Conservation (phyloP, 768 basidiomycete species). For the Leccinum rimulosum region DNA sequence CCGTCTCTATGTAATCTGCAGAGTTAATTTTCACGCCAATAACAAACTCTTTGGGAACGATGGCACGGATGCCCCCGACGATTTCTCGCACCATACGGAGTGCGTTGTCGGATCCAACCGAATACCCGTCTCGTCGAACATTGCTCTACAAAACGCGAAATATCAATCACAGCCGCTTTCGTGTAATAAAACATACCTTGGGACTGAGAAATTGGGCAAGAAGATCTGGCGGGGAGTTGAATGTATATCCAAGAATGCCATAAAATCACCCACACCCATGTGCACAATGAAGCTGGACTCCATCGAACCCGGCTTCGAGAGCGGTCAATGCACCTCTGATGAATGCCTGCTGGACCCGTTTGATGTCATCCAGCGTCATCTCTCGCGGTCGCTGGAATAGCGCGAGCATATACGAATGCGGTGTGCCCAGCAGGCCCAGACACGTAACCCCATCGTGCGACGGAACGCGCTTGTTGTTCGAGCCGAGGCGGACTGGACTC, state of each 20-base stretch:
- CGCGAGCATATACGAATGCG: constrained; percentile 33
- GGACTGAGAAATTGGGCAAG: constrained; percentile 76
- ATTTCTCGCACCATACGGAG: constrained; percentile 61
- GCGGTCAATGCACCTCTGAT: constrained; percentile 66
- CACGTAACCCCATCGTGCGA: constrained; percentile 6
- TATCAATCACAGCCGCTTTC: constrained; percentile 20
- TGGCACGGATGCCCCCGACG: constrained; percentile 50
- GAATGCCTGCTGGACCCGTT: constrained; percentile 58
- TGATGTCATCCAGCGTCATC: constrained; percentile 62
- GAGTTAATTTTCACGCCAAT: constrained; percentile 81
- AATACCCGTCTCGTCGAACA: constrained; percentile 59
- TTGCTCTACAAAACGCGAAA: constrained; percentile 39
- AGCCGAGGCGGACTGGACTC: constrained; percentile 55
- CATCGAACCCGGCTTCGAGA: constrained; percentile 73
- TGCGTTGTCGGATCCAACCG: constrained; percentile 38
- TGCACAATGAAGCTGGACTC: constrained; percentile 79
- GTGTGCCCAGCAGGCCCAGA: constrained; percentile 6
- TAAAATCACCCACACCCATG: constrained; percentile 70
- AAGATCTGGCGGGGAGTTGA: constrained; percentile 49
- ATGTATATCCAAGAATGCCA: neutral
- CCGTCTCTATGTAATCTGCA: constrained; percentile 59
- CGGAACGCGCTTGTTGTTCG: constrained; percentile 11
- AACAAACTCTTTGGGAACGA: constrained; percentile 57
- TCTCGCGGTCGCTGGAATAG: constrained; percentile 62
- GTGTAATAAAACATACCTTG: constrained; percentile 44